Evolutionary conservation across 345 rosid genomes (phyloP), one percentile per base, ranked within the genome.

Genomic region (Crucihimalaya himalaica): DNA sequence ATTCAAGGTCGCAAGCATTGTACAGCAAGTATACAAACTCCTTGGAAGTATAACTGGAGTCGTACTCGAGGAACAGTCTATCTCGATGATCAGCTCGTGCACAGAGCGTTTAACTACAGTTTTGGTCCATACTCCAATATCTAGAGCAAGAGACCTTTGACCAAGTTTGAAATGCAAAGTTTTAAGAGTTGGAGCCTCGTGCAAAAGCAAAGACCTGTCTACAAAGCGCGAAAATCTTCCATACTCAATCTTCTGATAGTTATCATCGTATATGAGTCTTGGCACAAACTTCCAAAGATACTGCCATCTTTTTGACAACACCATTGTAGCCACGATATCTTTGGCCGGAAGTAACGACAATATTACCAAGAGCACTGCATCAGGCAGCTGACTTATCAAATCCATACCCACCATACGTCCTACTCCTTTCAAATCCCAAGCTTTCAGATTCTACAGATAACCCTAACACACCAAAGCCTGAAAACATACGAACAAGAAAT

Each of bases 161-260:
- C 13, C 20, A 23, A 71, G 7, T 25, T 6, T 27, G 67, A 71
- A 6, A 16, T 8, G n/a, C 55, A 71, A 16, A 27, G 2, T 8
- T 48, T 60, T 9, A 21, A 70, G 11, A 59, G 47, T 16, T 6
- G 67, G 67, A n/a, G 67, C 74, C 9, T 47, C 3, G 8, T 70
- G 67, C 15, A 70, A 9, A 5, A 21, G 6, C 20, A 71, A 35
- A 60, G 37, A 59, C 6, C 20, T 34, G 74, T 70, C 5, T 0
- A 70, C 45, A 47, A 70, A 70, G 48, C 9, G 27, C 2, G 25
- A 5, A 48, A 70, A 70, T 0, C 23, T 70, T 8, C 5, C 14
- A 35, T 58, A 20, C 3, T 28, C 4, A 2, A 29, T 0, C 2
- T 11, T 4, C 4, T 42, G 15, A 8, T 29, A 23, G 5, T 9